Conservation (phyloP, 1,284 basidiomycete species). For the Stygiomarasmius scandens region DNA sequence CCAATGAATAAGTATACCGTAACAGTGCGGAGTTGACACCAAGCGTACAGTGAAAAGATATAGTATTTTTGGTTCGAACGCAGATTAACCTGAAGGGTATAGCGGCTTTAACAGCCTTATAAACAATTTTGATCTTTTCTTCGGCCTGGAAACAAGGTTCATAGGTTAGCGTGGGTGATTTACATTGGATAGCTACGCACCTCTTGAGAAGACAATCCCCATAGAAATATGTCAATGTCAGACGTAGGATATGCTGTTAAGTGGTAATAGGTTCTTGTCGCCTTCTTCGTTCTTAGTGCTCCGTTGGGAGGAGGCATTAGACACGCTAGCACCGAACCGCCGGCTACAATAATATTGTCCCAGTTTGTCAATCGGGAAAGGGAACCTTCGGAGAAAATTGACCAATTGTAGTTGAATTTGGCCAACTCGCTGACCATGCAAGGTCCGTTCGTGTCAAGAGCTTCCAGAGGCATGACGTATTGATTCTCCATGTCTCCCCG, state of each 20-base stretch:
- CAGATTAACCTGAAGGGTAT: conserved; percentile 69
- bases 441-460: conserved; percentile 41
- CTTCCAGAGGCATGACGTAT: conserved; percentile 48
- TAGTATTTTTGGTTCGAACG: conserved; percentile 61
- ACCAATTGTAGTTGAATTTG: conserved; percentile 62
- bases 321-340: conserved; percentile 60
- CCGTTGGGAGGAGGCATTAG: conserved; percentile 49
- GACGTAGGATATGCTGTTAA: conserved; percentile 55
- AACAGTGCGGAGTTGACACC: too few species aligned
- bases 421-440: conserved; percentile 49
- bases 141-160: conserved; percentile 46
- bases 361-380: conserved; percentile 58
- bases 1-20: background rate
- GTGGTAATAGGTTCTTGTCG: conserved; percentile 59
- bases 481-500: conserved; percentile 36
- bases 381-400: conserved; percentile 58
- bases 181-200: conserved; percentile 33
- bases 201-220: conserved; percentile 55
- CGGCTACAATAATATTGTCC: conserved; percentile 63
- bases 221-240: conserved; percentile 66
- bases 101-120: conserved; percentile 61
- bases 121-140: conserved; percentile 56
- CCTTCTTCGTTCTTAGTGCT: conserved; percentile 51
- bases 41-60: conserved; percentile 59
- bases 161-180: background rate